A percentile compares a stretch with the other conserved stretches of the same genome.
Evolutionary conservation across 2,329 filamentous ascomycete genomes (phyloP).

Genomic region (Tolypocladium pustulatum): DNA sequence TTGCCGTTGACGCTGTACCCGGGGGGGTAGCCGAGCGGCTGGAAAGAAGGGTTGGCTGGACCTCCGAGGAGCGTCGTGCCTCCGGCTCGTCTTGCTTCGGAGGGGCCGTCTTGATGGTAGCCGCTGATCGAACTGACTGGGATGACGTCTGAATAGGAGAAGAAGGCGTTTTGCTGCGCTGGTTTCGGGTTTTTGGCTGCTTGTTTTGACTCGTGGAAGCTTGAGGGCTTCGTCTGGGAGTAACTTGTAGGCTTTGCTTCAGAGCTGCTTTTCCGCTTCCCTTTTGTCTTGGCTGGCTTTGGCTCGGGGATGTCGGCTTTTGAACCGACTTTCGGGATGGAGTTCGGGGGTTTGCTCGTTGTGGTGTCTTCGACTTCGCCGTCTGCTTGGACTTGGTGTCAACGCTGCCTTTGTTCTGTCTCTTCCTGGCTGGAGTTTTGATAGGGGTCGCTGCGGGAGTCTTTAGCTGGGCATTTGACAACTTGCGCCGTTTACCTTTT

Average conservation of each 20-base stretch:
- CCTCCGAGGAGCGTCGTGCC: neutral
- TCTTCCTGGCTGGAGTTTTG: slow-evolving; percentile 15
- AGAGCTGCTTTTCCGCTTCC: neutral
- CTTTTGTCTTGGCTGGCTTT: neutral
- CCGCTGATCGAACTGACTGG: neutral
- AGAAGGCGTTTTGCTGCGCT: neutral
- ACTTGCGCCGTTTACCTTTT: slow-evolving; percentile 26
- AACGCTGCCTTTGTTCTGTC: slow-evolving; percentile 16
- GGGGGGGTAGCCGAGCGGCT: neutral
- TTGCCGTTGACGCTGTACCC: neutral
- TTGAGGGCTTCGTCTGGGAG: neutral
- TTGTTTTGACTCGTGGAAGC: neutral
- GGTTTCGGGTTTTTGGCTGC: neutral
- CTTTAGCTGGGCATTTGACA: slow-evolving; percentile 11
- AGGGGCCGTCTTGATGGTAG: neutral
- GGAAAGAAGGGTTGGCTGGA: neutral
- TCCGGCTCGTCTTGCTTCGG: neutral
- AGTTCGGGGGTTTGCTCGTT: neutral
- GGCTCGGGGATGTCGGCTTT: neutral
- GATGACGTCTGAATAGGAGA: neutral
- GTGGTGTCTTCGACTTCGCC: slow-evolving; percentile 7
- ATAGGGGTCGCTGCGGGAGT: slow-evolving; percentile 14
- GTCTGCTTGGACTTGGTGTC: slow-evolving; percentile 21
- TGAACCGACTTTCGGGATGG: neutral
- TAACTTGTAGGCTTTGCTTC: neutral